Conservation (phyloP, 176 grass and related monocot genomes). For the Musa beccarii region DNA sequence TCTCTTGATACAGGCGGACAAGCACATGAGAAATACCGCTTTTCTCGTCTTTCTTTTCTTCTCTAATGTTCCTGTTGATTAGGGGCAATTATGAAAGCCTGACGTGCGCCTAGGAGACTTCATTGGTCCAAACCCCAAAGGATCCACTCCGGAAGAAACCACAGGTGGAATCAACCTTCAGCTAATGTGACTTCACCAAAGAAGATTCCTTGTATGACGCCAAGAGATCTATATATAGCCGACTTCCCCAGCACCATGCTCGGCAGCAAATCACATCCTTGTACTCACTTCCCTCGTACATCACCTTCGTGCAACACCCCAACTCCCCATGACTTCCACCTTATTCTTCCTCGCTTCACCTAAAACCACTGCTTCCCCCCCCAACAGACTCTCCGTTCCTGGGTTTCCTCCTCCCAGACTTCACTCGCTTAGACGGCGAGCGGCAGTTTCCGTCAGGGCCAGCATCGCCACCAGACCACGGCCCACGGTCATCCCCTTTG, state of each 20-base stretch:
- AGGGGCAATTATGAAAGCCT: no score
- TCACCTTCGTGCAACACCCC: background rate
- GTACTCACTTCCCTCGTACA: no score
- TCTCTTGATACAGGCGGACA: no score
- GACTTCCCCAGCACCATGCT: background rate
- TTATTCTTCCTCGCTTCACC: constrained; percentile 13
- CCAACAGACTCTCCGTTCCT: background rate
- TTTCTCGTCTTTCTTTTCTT: no score
- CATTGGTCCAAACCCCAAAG: no score
- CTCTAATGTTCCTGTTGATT: no score
- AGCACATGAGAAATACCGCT: no score
- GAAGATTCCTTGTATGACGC: background rate
- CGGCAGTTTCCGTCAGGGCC: background rate
- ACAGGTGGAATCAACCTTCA: background rate
- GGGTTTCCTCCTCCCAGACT: no score
- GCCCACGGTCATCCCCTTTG: constrained; percentile 3
- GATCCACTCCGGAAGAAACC: no score
- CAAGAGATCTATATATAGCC: background rate
- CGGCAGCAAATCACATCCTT: no score
- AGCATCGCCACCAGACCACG: constrained; percentile 23
- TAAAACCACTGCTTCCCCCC: background rate
- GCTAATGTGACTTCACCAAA: constrained; percentile 7
- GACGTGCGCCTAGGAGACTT: no score
- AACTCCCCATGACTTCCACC: constrained; percentile 23
- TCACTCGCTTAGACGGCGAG: background rate